Conservation (phyloP, 495 filamentous ascomycete genomes). For the Lichina pygmaea region DNA sequence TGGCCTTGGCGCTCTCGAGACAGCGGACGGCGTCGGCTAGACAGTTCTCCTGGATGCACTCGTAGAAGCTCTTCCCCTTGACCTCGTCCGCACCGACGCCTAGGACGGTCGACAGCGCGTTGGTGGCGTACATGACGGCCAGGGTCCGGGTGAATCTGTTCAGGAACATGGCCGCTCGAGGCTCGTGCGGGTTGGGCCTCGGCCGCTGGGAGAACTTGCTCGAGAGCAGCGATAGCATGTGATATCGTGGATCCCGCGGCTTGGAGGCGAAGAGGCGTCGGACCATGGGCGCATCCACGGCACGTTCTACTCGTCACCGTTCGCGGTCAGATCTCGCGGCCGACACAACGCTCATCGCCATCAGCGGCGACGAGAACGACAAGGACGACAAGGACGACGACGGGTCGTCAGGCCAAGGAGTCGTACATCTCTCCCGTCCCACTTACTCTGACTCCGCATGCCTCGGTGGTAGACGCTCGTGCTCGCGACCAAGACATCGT, state of each 20-base stretch:
- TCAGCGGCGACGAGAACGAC: neutral
- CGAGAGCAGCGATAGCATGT: constrained; percentile 71
- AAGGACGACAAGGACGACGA: neutral
- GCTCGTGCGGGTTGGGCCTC: constrained; percentile 36
- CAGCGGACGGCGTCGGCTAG: constrained; percentile 47
- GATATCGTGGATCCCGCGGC: constrained; percentile 62
- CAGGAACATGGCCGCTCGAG: constrained; percentile 60
- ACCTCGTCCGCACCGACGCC: constrained; percentile 39
- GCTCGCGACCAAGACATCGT: constrained; percentile 65
- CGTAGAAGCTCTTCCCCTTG: constrained; percentile 49
- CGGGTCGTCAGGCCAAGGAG: constrained; percentile 3
- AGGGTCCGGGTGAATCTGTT: constrained; percentile 68
- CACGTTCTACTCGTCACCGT: constrained; percentile 27
- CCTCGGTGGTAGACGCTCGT: constrained; percentile 54
- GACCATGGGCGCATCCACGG: constrained; percentile 53
- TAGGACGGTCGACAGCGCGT: constrained; percentile 41
- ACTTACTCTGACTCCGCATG: constrained; percentile 45
- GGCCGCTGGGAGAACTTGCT: constrained; percentile 42
- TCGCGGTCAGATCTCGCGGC: neutral
- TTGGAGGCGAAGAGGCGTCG: constrained; percentile 57
- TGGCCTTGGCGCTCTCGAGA: constrained; percentile 68
- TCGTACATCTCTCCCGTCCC: neutral
- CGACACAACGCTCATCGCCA: neutral
- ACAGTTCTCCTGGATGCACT: constrained; percentile 54
- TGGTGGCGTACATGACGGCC: constrained; percentile 69